phyloP scores from a whole-genome alignment of 495 filamentous ascomycete genomes.

The Glutinoglossum americanum region DNA sequence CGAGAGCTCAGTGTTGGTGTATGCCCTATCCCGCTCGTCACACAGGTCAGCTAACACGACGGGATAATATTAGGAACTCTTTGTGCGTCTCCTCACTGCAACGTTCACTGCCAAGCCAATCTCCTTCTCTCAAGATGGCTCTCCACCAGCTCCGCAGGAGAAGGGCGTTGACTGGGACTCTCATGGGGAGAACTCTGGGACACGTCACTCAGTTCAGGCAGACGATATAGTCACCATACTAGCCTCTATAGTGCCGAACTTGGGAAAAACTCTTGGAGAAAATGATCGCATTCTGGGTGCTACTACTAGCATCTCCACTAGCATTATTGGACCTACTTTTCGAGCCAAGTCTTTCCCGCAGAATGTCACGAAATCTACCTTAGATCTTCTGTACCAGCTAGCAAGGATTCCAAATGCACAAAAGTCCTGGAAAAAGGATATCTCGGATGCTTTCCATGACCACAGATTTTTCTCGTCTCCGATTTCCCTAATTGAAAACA shows the following conservation, averaged over 20 bases:
- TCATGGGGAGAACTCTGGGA: neutral
- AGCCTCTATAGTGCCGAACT: conserved; percentile 51
- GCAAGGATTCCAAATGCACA: conserved; percentile 54
- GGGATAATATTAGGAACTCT: conserved; percentile 44
- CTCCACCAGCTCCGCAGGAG: conserved; percentile 1
- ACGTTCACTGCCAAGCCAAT: conserved; percentile 75
- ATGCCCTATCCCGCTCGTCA: neutral
- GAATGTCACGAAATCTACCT: conserved; percentile 47
- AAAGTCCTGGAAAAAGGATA: conserved; percentile 83
- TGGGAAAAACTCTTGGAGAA: conserved; percentile 71
- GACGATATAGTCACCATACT: conserved; percentile 71
- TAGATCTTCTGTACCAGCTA: conserved; percentile 59
- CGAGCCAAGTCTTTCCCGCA: conserved; percentile 76
- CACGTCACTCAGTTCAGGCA: conserved; percentile 18
- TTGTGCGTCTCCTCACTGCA: conserved; percentile 68
- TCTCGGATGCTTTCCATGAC: conserved; percentile 82
- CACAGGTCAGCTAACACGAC: neutral
- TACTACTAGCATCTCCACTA: conserved; percentile 58
- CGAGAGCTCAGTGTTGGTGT: conserved; percentile 66
- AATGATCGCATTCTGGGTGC: conserved; percentile 62
- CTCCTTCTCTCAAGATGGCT: conserved; percentile 27
- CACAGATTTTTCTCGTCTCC: conserved; percentile 55
- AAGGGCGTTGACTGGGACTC: neutral
- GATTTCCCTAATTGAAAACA: conserved; percentile 37
- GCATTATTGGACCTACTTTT: conserved; percentile 61